Evolutionary conservation across 129 eudicot genomes (phyloP), one percentile per base, ranked within the genome.

Genomic region (Mikania micrantha): DNA sequence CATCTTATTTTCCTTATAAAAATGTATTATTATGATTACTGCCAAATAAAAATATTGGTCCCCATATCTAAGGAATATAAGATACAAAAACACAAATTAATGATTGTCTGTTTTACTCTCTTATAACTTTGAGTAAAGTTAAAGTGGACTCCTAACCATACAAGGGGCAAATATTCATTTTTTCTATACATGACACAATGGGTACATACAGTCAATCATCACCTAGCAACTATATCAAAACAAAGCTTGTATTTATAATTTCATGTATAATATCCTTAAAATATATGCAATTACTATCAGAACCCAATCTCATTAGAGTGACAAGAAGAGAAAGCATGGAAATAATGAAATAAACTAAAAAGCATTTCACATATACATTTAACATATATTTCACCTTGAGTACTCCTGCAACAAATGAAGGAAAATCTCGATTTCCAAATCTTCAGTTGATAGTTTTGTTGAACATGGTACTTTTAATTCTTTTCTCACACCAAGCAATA

Each of bases 341-440:
- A 27, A 17, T 16, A 60, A 32, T 34, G 13, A 47, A 28, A 60
- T 25, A 63, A 17, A 52, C 10, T 8, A 19, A 31, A 41, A 59
- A 44, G 9, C 21, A 60, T 15, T 24, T 40, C 20, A 34, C 3
- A 27, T 8, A 36, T 48, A 69, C 35, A 12, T 54, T 12, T 54
- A 25, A 4, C n/a, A 65, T 49, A 24, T 68, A 68, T 10, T 36
- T 27, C 80, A 93, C 98, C 96, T 80, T 32, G 98, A 84, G 60
- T 84, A 88, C 22, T 92, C 95, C 76, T 84, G 89, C 77, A 88
- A 62, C 52, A 93, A 81, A 79, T 93, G 95, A 77, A 93, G 91
- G 53, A 88, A 93, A 49, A 93, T 86, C 84, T 93, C 98, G 10
- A 79, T 80, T 83, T 93, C 98, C 67, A 93, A 84, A 66, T 88